A percentile compares a stretch with the other conserved stretches of the same genome.
phyloP scores from a whole-genome alignment of 495 filamentous ascomycete species.

The Baudoinia panamericana region DNA sequence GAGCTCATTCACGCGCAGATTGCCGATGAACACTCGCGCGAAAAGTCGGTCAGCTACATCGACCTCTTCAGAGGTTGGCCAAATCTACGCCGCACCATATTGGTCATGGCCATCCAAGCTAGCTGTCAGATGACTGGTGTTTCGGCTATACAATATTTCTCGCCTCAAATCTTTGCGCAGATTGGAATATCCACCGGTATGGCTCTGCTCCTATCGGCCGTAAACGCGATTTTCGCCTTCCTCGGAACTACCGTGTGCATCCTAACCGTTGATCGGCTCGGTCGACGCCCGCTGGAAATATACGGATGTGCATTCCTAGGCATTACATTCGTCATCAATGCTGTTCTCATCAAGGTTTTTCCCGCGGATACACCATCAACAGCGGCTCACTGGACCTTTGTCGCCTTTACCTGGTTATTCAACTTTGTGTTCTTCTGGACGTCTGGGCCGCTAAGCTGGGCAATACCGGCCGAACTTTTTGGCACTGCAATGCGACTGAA shows the following conservation, averaged over 20 bases:
- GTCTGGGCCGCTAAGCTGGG: constrained; percentile 22
- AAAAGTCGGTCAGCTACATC: constrained; percentile 16
- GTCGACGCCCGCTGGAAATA: constrained; percentile 18
- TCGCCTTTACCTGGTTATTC: constrained; percentile 23
- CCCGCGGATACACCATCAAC: constrained; percentile 11
- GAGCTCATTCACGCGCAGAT: constrained; percentile 22
- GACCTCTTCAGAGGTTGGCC: constrained; percentile 22
- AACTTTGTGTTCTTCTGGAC: constrained; percentile 22
- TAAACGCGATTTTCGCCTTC: constrained; percentile 23
- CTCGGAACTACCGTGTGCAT: constrained; percentile 13
- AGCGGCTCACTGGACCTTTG: constrained; percentile 23
- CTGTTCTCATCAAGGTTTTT: constrained; percentile 18
- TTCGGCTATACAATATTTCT: constrained; percentile 40
- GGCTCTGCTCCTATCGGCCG: constrained; percentile 35
- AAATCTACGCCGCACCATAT: constrained; percentile 20
- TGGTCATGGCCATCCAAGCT: constrained; percentile 28
- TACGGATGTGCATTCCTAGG: constrained; percentile 14
- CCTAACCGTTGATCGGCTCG: constrained; percentile 17
- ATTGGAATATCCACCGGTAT: constrained; percentile 41
- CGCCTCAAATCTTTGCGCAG: constrained; percentile 56
- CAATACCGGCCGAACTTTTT: constrained; percentile 24
- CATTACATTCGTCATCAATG: constrained; percentile 21
- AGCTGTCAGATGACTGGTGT: constrained; percentile 28
- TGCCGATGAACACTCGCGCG: constrained; percentile 18
- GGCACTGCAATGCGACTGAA: constrained; percentile 20